A percentile compares a stretch with the other conserved stretches of the same genome.
These are phyloP conservation scores for Solanum bukasovii DNA, from an alignment of 257 asterid species.

Conservation along the genomic window DNA sequence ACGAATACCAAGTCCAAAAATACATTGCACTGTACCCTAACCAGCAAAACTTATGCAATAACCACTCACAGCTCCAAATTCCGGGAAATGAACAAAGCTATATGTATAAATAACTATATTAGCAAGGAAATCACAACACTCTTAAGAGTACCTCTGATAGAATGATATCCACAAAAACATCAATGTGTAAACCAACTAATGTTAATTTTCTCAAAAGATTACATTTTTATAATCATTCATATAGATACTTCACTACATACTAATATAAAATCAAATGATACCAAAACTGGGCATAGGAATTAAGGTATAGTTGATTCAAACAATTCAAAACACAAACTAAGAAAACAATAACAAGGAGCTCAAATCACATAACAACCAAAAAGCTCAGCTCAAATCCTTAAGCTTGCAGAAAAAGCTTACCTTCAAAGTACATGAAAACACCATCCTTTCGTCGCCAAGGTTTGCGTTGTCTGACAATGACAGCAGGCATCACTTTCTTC, in stretches of 20 bases:
- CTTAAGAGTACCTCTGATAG: background rate
- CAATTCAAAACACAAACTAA: background rate
- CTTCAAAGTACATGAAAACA: conserved; percentile 57
- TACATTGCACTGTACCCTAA: background rate
- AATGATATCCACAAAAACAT: background rate
- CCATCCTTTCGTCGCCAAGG: conserved; percentile 68
- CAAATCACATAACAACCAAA: background rate
- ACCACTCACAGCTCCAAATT: background rate
- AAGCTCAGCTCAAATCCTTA: background rate
- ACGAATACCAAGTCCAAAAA: background rate
- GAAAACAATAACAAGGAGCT: background rate
- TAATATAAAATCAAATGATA: background rate
- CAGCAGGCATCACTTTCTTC: conserved; percentile 71
- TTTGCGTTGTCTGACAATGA: conserved; percentile 50
- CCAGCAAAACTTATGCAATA: background rate
- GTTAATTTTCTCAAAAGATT: background rate
- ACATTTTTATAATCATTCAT: background rate
- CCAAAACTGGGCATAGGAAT: too few relatives aligned
- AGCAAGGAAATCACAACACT: background rate
- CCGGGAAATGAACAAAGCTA: background rate
- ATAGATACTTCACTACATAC: background rate
- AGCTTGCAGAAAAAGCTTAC: background rate
- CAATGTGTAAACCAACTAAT: background rate
- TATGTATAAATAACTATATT: background rate
- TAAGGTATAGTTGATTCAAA: background rate